phyloP scores from a whole-genome alignment of 495 filamentous ascomycete species.

The Penicillium tannophilum region DNA sequence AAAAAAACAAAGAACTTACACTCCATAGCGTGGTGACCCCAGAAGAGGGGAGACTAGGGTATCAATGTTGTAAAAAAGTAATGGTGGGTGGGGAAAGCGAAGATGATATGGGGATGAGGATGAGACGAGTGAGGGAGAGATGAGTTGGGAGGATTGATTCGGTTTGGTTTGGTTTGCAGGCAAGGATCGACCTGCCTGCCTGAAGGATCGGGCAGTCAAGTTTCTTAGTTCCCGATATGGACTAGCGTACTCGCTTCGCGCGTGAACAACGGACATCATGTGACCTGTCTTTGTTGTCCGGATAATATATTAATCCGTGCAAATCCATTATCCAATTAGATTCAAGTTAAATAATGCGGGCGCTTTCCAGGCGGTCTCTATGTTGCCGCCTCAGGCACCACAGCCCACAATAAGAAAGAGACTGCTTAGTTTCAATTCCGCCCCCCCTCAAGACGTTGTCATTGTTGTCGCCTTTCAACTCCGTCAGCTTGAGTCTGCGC shows the following conservation, averaged over 20 bases:
- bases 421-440: constrained; percentile 26
- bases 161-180: constrained; percentile 33
- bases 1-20: constrained; percentile 47
- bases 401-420: constrained; percentile 32
- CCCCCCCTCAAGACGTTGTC: constrained; percentile 20
- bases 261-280: constrained; percentile 23
- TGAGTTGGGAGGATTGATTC: constrained; percentile 29
- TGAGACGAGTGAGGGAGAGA: constrained; percentile 30
- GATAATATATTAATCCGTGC: constrained; percentile 7
- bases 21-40: constrained; percentile 57
- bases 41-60: constrained; percentile 32
- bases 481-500: constrained; percentile 25
- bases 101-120: constrained; percentile 12
- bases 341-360: constrained; percentile 37
- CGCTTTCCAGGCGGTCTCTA: constrained; percentile 16
- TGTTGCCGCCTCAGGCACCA: constrained; percentile 31
- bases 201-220: constrained; percentile 35
- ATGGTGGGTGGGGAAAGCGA: constrained; percentile 32
- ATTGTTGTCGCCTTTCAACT: constrained; percentile 20
- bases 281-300: constrained; percentile 2
- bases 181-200: constrained; percentile 31
- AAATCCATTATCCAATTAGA: constrained; percentile 19
- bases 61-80: constrained; percentile 32
- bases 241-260: constrained; percentile 33
- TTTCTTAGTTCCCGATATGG: constrained; percentile 14